Percentiles rank a stretch among this genome's conserved stretches.
Conservation (phyloP, 2,329 filamentous ascomycete species). For the Plectosphaerella plurivora region DNA sequence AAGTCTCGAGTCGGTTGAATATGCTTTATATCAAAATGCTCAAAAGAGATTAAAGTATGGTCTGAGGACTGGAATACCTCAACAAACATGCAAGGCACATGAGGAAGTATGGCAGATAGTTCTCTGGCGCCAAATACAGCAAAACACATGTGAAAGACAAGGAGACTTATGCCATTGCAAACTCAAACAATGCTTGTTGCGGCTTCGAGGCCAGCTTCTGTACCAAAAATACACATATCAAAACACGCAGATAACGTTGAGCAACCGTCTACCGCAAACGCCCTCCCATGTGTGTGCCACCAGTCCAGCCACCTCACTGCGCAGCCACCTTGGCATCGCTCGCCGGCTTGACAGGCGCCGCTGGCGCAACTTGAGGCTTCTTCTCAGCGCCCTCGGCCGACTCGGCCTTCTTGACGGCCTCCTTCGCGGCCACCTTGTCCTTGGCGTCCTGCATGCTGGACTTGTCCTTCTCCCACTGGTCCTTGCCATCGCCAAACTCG, state of each 20-base stretch:
- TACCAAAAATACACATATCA: background rate
- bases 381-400: slow-evolving; percentile 13
- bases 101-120: too few relatives aligned
- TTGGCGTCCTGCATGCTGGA: slow-evolving; percentile 60
- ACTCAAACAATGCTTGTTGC: too few relatives aligned
- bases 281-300: background rate
- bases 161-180: too few relatives aligned
- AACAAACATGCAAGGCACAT: too few relatives aligned
- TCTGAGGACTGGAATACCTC: too few relatives aligned
- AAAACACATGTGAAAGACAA: too few relatives aligned
- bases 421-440: slow-evolving; percentile 5
- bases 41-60: too few relatives aligned
- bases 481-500: slow-evolving; percentile 69
- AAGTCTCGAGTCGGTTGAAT: too few relatives aligned
- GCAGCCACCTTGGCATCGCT: background rate
- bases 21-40: too few relatives aligned
- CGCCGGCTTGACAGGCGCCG: background rate
- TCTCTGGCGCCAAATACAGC: too few relatives aligned
- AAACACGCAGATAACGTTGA: background rate
- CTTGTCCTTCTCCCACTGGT: slow-evolving; percentile 90
- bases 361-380: background rate
- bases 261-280: background rate
- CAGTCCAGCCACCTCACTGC: background rate
- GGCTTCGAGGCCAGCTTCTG: too few relatives aligned
- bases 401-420: slow-evolving; percentile 9